Conservation (phyloP, 148 eudicot species). For the Fagopyrum homotropicum region DNA sequence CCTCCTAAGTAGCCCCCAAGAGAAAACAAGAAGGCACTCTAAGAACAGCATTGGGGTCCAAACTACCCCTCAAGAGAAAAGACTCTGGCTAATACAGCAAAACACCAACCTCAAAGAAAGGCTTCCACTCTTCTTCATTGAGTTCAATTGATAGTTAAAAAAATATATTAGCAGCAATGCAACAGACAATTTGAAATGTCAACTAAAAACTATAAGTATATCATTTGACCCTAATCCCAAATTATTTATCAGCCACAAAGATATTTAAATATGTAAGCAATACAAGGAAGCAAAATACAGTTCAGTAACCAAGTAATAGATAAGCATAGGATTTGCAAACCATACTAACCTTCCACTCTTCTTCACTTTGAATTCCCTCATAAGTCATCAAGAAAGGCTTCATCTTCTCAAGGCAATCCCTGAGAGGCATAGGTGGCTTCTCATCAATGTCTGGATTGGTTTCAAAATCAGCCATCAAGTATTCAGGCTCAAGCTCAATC, state of each 20-base stretch:
- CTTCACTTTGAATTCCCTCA: constrained; percentile 59
- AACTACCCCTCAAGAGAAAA: not conserved
- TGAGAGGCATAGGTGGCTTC: constrained; percentile 72
- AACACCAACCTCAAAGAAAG: not conserved
- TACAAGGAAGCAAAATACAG: not conserved
- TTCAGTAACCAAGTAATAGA: not conserved
- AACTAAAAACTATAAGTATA: not conserved
- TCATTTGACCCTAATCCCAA: not conserved
- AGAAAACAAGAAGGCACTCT: not conserved
- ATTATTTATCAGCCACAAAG: not conserved
- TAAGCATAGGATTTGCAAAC: not conserved
- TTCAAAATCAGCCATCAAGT: constrained; percentile 71
- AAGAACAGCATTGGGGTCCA: not conserved
- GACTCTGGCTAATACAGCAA: not conserved
- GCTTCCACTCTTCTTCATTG: not conserved
- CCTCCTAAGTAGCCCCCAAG: not conserved
- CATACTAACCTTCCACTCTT: constrained; percentile 84
- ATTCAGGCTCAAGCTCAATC: constrained; percentile 93
- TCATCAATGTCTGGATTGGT: constrained; percentile 81
- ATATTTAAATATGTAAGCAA: not conserved
- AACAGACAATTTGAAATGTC: not conserved
- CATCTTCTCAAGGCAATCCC: constrained; percentile 83
- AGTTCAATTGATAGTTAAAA: not conserved
- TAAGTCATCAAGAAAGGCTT: constrained; percentile 86
- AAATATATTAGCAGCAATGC: not conserved